phyloP scores from a whole-genome alignment of 2,329 filamentous ascomycete species.

The Cladophialophora immunda region DNA sequence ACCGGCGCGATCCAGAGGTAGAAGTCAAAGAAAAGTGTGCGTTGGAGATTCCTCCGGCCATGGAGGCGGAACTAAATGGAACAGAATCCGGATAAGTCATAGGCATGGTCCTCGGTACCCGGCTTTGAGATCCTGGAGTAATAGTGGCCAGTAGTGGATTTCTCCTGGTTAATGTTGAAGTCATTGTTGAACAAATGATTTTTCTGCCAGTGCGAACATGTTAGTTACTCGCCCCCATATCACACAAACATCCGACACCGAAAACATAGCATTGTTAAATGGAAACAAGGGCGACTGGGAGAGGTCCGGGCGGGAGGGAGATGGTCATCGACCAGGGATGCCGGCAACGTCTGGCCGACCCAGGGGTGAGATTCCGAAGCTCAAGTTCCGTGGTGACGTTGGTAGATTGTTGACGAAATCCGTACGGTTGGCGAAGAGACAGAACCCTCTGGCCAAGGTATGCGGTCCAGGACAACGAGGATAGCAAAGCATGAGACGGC shows the following conservation, averaged over 20 bases:
- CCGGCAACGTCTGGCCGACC: not conserved
- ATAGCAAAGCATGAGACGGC: not conserved
- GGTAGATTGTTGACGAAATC: not conserved
- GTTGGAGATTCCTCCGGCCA: constrained; percentile 28
- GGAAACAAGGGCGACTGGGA: not conserved
- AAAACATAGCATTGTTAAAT: constrained; percentile 12
- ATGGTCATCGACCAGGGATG: not conserved
- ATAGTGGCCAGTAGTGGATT: constrained; percentile 17
- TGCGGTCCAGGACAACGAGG: not conserved
- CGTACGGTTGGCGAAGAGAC: not conserved
- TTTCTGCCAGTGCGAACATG: constrained; percentile 19
- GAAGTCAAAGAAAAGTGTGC: constrained; percentile 35
- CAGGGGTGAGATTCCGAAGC: not conserved
- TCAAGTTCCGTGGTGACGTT: not conserved
- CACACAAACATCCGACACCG: constrained; percentile 12
- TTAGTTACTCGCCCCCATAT: constrained; percentile 21
- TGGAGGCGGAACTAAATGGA: constrained; percentile 28
- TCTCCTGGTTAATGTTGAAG: constrained; percentile 17
- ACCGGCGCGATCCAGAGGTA: constrained; percentile 26
- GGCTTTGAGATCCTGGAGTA: constrained; percentile 29
- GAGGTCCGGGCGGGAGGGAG: not conserved
- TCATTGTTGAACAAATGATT: constrained; percentile 13
- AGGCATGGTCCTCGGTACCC: constrained; percentile 34
- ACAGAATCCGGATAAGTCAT: constrained; percentile 29
- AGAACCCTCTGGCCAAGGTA: not conserved